phyloP scores from a whole-genome alignment of 2,329 filamentous ascomycete genomes.

The Pyricularia grisea region DNA sequence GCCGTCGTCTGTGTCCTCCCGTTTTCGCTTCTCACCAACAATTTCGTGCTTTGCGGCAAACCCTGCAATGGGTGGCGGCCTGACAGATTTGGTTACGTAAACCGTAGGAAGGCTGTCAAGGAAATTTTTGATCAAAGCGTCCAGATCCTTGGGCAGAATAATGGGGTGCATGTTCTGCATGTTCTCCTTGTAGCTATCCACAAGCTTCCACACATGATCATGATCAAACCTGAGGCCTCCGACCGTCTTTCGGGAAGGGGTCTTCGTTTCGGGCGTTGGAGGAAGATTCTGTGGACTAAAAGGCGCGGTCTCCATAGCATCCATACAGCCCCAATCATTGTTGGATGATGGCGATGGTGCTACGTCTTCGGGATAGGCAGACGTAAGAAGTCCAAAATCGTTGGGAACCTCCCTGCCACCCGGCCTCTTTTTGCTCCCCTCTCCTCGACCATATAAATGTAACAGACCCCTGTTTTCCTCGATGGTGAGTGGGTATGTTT shows the following conservation, averaged over 20 bases:
- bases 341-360: conserved; percentile 42
- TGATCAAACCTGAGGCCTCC: conserved; percentile 46
- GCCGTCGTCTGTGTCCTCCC: conserved; percentile 34
- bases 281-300: conserved; percentile 18
- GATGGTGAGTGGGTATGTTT: conserved; percentile 66
- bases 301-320: conserved; percentile 27
- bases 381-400: conserved; percentile 22
- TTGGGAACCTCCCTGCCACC: conserved; percentile 30
- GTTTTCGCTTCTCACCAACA: conserved; percentile 46
- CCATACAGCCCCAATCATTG: conserved; percentile 50
- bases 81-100: conserved; percentile 12
- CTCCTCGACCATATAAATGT: conserved; percentile 72
- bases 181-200: conserved; percentile 48
- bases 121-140: conserved; percentile 43
- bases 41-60: too few relatives aligned
- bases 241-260: conserved; percentile 22
- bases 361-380: conserved; percentile 20
- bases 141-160: conserved; percentile 42
- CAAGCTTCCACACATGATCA: conserved; percentile 39
- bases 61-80: conserved; percentile 14
- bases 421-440: conserved; percentile 55
- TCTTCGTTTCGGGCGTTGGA: conserved; percentile 20
- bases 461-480: conserved; percentile 67
- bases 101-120: conserved; percentile 34
- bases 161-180: conserved; percentile 60